These are phyloP conservation scores for Eutrema japonicum DNA, from an alignment of 345 rosid genomes.

Conservation along the genomic window DNA sequence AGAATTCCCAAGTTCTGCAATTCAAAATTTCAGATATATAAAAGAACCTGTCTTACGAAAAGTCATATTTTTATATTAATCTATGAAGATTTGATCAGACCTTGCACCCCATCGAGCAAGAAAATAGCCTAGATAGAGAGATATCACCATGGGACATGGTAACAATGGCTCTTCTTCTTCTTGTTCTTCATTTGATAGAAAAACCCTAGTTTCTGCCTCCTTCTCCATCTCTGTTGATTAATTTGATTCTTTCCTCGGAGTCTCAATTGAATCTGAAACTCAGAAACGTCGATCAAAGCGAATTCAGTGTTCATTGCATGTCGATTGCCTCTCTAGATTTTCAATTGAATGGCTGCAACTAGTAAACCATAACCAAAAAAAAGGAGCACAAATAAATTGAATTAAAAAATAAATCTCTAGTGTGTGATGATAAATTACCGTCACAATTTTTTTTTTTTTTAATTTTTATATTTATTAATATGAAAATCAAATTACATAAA, in stretches of 20 bases:
- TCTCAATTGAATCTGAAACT: conserved; percentile 19
- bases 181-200: conserved; percentile 15
- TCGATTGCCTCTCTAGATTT: neutral
- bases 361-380: neutral
- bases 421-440: no score
- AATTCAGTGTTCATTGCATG: neutral
- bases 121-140: conserved; percentile 67
- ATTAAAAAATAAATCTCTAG: neutral
- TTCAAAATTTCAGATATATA: neutral
- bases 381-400: neutral
- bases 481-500: no score
- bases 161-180: conserved; percentile 20
- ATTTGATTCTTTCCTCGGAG: neutral
- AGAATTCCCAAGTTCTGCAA: conserved; percentile 95
- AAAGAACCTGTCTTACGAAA: neutral
- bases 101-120: conserved; percentile 94
- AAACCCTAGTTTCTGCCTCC: conserved; percentile 32
- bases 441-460: no score
- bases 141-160: conserved; percentile 46
- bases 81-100: conserved; percentile 40
- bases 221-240: conserved; percentile 26
- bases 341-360: conserved; percentile 5
- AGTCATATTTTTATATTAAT: neutral
- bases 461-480: no score
- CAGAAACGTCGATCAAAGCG: conserved; percentile 10